phyloP scores from a whole-genome alignment of 1,284 basidiomycete species.

The Rhodofomes roseus region DNA sequence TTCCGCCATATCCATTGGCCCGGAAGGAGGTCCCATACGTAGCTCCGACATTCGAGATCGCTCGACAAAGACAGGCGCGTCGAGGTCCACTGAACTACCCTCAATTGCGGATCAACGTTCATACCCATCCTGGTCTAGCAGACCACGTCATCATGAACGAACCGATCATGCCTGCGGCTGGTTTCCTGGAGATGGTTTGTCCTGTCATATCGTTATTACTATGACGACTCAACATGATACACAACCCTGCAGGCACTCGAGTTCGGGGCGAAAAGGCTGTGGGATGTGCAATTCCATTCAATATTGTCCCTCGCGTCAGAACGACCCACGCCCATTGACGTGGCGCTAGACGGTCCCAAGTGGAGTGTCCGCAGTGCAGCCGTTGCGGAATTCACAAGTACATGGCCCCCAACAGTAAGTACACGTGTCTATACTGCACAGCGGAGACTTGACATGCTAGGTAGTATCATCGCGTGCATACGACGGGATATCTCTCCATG shows the following conservation, averaged over 20 bases:
- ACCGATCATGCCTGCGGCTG: constrained; percentile 43
- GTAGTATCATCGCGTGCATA: constrained; percentile 5
- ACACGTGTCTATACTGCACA: not conserved
- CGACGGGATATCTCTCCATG: not conserved
- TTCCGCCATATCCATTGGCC: constrained; percentile 17
- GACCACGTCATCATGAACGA: constrained; percentile 38
- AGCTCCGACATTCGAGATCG: constrained; percentile 7
- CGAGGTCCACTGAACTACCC: constrained; percentile 34
- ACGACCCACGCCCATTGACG: constrained; percentile 22
- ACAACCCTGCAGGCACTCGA: constrained; percentile 13
- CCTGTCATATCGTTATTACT: not conserved
- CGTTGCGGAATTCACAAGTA: not conserved
- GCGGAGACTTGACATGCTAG: not conserved
- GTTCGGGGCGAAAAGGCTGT: constrained; percentile 20
- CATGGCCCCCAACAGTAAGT: constrained; percentile 3
- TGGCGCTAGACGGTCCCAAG: constrained; percentile 23
- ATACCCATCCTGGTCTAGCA: constrained; percentile 34
- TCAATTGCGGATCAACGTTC: constrained; percentile 29
- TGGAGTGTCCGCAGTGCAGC: constrained; percentile 24
- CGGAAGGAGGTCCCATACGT: constrained; percentile 12
- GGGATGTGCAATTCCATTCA: constrained; percentile 21
- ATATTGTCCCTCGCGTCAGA: constrained; percentile 26
- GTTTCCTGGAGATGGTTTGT: constrained; percentile 40
- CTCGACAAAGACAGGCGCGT: constrained; percentile 13
- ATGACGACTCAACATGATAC: not conserved